These are phyloP conservation scores for Chaetomium cochliodes DNA, from an alignment of 495 filamentous ascomycete species.

Conservation along the genomic window DNA sequence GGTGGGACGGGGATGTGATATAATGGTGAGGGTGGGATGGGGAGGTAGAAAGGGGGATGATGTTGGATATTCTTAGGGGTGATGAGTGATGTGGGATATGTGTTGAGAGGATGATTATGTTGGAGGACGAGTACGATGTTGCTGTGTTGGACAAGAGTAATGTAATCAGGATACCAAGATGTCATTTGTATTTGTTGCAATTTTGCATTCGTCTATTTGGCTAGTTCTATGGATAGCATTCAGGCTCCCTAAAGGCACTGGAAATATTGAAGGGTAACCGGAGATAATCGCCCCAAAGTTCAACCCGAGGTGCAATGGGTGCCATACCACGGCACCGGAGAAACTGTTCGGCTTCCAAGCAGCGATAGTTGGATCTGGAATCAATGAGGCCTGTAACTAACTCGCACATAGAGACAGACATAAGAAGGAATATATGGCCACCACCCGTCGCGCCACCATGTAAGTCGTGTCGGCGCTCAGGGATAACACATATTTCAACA, in stretches of 20 bases:
- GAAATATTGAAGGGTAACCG: neutral
- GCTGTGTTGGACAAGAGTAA: neutral
- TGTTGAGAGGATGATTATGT: neutral
- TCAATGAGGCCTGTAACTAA: too few species aligned
- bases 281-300: neutral
- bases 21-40: neutral
- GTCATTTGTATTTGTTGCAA: neutral
- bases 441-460: too few species aligned
- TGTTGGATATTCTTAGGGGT: neutral
- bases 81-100: neutral
- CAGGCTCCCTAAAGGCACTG: too few species aligned
- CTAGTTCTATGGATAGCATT: neutral
- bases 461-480: too few species aligned
- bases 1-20: too few species aligned
- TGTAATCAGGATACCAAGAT: conserved; percentile 6
- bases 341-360: too few species aligned
- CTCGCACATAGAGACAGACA: too few species aligned
- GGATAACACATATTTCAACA: neutral
- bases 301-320: too few species aligned
- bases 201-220: neutral
- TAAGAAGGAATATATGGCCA: too few species aligned
- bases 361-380: too few species aligned
- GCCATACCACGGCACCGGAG: too few species aligned
- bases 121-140: neutral
- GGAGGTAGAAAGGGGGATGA: neutral